Conservation (phyloP, 169 alveolate species). For the Eimeria zaria region DNA sequence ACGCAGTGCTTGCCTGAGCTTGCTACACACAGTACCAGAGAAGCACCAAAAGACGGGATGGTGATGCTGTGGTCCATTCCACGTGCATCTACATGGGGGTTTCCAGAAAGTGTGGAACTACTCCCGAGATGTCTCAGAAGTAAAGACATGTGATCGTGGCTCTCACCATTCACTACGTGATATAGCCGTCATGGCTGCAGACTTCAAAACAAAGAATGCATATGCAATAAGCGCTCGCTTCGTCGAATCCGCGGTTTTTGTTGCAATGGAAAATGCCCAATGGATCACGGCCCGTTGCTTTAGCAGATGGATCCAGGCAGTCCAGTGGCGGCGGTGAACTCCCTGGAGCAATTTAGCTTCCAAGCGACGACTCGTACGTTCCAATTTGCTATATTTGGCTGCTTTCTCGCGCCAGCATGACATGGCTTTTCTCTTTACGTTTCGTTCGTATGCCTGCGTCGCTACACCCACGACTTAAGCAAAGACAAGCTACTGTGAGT, state of each 20-base stretch:
- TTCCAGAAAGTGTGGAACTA: neutral
- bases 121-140: neutral
- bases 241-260: neutral
- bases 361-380: neutral
- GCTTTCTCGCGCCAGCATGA: conserved; percentile 19
- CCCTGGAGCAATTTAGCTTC: neutral
- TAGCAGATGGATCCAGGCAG: conserved; percentile 9
- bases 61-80: neutral
- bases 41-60: neutral
- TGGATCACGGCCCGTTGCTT: neutral
- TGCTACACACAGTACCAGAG: conserved; percentile 23
- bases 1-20: neutral
- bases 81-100: neutral
- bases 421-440: neutral
- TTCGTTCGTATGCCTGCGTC: conserved; percentile 31
- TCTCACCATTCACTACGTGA: conserved; percentile 39
- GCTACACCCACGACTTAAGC: conserved; percentile 29
- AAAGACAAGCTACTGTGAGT: neutral
- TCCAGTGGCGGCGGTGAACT: conserved; percentile 45
- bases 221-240: neutral
- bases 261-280: neutral
- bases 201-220: neutral
- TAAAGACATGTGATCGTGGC: neutral
- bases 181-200: neutral
- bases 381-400: neutral